Evolutionary conservation across 495 filamentous ascomycete genomes (phyloP), one percentile per base, ranked within the genome.

Genomic region (Penicillium atrosanguineum): DNA sequence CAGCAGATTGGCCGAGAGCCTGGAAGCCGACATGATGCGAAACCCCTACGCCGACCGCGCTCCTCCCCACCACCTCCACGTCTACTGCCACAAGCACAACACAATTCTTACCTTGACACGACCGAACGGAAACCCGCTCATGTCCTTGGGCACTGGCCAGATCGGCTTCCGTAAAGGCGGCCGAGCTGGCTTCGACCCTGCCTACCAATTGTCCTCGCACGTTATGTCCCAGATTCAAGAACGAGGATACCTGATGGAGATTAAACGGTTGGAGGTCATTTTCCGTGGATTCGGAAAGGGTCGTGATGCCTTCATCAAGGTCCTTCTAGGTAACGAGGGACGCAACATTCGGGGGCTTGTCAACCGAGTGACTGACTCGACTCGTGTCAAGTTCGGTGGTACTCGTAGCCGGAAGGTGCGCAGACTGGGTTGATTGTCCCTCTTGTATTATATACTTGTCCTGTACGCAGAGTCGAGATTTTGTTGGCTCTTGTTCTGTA

Each of bases 361-460:
- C 54, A 73, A 77, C 46, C 83, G 83, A 60, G 89, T 97, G 36
- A 80, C 86, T 20, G 94, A 98, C 77, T 71, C 80, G 31, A 96
- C 91, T 43, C 85, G 88, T 63, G 66, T 97, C 65, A 98, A 97
- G 74, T 95, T 97, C 75, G 94, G 95, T 73, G 95, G 94, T 63
- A 91, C 90, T 54, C 88, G 92, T 69, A 90, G 89, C 76, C 78
- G 75, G 65, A 88, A 83, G 62, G 82, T 83, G 37, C 91, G 91
- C 67, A 85, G 94, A 76, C 73, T 97, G 75, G 87, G 90, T 77
- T 91, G 61, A 62, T 50, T 25, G 41, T 1, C 18, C 12, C 0
- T 21, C 19, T 19, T 18, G 31, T 19, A 20, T 31, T 53, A 7
- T 23, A 34, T 38, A 29, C 4, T 39, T 34, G n/a, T 39, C 7